These are phyloP conservation scores for Starmerella gropengiesseri DNA, from an alignment of 805 yeast genomes.

Conservation along the genomic window DNA sequence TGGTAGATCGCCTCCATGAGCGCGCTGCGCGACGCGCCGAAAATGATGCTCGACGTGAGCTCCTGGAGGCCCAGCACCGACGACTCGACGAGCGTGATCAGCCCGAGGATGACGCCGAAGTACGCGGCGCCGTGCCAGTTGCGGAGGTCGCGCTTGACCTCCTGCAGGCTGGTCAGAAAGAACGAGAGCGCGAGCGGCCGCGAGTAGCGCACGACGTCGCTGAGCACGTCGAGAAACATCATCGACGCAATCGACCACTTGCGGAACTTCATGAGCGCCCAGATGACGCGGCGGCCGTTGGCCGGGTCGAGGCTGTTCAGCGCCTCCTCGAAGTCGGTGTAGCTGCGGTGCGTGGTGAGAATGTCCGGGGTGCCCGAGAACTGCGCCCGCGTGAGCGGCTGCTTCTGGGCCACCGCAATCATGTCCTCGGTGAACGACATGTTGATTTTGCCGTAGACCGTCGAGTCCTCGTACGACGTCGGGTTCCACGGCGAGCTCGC, in stretches of 20 bases:
- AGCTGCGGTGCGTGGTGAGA: slow-evolving; percentile 8
- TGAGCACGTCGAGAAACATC: slow-evolving; percentile 3
- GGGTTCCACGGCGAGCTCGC: slow-evolving; percentile 10
- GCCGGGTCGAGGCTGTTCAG: not conserved
- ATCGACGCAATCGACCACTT: slow-evolving; percentile 3
- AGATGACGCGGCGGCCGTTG: slow-evolving; percentile 8
- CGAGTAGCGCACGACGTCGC: slow-evolving; percentile 15
- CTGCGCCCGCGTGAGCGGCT: slow-evolving; percentile 13
- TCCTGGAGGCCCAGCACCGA: not conserved
- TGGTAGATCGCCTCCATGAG: slow-evolving; percentile 52
- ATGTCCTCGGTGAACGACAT: slow-evolving; percentile 12
- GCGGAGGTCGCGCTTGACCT: not conserved
- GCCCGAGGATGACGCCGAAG: slow-evolving; percentile 4
- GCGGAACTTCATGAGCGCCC: slow-evolving; percentile 7
- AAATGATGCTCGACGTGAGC: slow-evolving; percentile 1
- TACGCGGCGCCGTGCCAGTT: not conserved
- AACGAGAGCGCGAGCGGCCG: slow-evolving; percentile 17
- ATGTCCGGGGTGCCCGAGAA: slow-evolving; percentile 14
- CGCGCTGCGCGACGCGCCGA: slow-evolving; percentile 9
- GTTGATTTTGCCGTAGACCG: slow-evolving; percentile 15
- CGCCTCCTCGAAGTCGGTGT: not conserved
- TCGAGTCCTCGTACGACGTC: slow-evolving; percentile 11
- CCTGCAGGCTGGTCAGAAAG: slow-evolving; percentile 13
- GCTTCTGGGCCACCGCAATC: slow-evolving; percentile 8
- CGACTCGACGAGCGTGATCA: not conserved